Base-by-base conservation (phyloP, 169 alveolate genomes). In the Babesia divergens region DNA sequence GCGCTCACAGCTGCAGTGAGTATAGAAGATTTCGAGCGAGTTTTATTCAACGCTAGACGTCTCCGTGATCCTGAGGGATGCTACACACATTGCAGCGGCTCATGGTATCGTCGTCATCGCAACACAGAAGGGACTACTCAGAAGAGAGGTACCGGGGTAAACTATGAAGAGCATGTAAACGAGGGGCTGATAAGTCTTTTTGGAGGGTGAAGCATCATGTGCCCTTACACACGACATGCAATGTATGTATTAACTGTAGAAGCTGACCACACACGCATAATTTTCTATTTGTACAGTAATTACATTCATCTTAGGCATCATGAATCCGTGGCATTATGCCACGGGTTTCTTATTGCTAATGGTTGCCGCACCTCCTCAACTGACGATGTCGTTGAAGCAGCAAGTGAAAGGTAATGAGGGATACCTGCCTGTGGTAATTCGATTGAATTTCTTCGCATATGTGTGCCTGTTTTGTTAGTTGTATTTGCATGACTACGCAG, bases 31-130 rank as follows among this genome's bases (percentile, higher is more conserved):
- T 79, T 79, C 40, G 82, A 58, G 52, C 38, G 31, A 18, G 52
- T 44, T 18, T 20, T 79, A 24, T 8, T 49, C 6, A 47, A 52
- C 38, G 70, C 69, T 42, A 46, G 77, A 44, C 35, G 38, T 2
- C 37, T 22, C 49, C 70, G 54, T 38, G 44, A 52, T n/a, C 54
- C 60, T 42, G 40, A 7, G 35, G 6, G 24, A 13, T 5, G 28
- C 54, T 49, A 66, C 77, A 66, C 64, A 66, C 66, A 66, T 26
- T 13, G 37, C 59, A 31, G 49, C 31, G 47, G 49, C 20, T 54
- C 64, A 46, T 53, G 74, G 74, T 69, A 55, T 42, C 65, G 65
- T 32, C 51, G 82, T 18, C 69, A 58, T 37, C 62, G 69, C 35
- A 56, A 35, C 42, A 14, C 64, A 22, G 35, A 20, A 6, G 29